A percentile compares a stretch with the other conserved stretches of the same genome.
Evolutionary conservation across 768 basidiomycete genomes (phyloP).

Genomic region (Mycena chlorophos): DNA sequence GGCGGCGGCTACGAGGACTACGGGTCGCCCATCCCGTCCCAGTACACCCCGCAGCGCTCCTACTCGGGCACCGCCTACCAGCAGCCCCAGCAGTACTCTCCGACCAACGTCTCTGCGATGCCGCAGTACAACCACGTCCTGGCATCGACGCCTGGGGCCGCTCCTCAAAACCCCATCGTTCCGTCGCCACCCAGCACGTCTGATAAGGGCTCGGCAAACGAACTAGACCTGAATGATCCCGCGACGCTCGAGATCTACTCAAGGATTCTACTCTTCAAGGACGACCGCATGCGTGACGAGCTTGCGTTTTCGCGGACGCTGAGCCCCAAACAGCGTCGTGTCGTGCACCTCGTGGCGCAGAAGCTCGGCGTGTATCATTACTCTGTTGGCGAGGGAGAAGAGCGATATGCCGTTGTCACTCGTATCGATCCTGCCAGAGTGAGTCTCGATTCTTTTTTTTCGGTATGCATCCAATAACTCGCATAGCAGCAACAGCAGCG

Average conservation of each 20-base stretch:
- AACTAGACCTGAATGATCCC: conserved; percentile 95
- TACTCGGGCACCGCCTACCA: conserved; percentile 68
- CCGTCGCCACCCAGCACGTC: conserved; percentile 63
- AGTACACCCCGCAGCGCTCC: conserved; percentile 71
- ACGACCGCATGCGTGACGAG: conserved; percentile 95
- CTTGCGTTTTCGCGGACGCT: conserved; percentile 93
- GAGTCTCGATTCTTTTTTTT: conserved; percentile 31
- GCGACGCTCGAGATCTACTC: conserved; percentile 97
- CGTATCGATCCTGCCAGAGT: conserved; percentile 84
- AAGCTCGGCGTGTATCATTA: conserved; percentile 95
- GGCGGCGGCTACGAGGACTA: conserved; percentile 70
- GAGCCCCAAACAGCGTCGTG: conserved; percentile 79
- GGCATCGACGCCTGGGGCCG: conserved; percentile 50
- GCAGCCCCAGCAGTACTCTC: conserved; percentile 60
- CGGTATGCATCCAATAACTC: conserved; percentile 11
- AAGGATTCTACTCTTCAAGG: conserved; percentile 93
- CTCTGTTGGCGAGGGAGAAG: conserved; percentile 89
- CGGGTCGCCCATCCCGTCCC: conserved; percentile 57
- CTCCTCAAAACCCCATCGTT: conserved; percentile 52
- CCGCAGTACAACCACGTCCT: conserved; percentile 46
- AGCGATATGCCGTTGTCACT: conserved; percentile 91
- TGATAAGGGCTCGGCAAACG: conserved; percentile 62
- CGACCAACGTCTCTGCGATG: conserved; percentile 53
- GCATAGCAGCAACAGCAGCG: conserved; percentile 38
- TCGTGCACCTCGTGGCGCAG: conserved; percentile 95